A percentile compares a stretch with the other conserved stretches of the same genome.
These are phyloP conservation scores for Penicillium maclennaniae DNA, from an alignment of 495 filamentous ascomycete genomes.

Conservation along the genomic window DNA sequence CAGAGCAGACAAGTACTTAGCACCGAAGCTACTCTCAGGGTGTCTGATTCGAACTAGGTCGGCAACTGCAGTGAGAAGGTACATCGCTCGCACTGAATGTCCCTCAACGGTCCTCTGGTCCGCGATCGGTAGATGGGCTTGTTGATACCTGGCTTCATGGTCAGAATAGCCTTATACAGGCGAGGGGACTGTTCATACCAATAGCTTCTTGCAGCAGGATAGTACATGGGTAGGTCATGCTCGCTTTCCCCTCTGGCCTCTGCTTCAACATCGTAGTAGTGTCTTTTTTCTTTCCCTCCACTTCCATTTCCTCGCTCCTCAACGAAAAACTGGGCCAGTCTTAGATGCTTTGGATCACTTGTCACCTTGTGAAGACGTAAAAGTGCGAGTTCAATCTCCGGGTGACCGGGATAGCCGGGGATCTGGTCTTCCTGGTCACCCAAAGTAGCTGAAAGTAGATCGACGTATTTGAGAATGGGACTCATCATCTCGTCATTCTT, in stretches of 20 bases:
- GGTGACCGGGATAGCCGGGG: conserved; percentile 58
- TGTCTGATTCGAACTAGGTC: conserved; percentile 29
- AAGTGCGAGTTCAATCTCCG: conserved; percentile 56
- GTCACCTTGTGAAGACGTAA: conserved; percentile 51
- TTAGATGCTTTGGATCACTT: conserved; percentile 40
- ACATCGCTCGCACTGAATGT: conserved; percentile 59
- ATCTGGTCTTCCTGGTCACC: conserved; percentile 47
- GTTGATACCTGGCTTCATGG: conserved; percentile 25
- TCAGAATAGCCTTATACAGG: not conserved
- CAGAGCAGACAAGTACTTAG: conserved; percentile 27
- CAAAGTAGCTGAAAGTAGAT: conserved; percentile 48
- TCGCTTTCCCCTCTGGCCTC: conserved; percentile 47
- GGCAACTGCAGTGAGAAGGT: conserved; percentile 43
- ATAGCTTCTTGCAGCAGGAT: conserved; percentile 30
- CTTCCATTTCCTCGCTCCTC: conserved; percentile 52
- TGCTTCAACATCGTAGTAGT: conserved; percentile 52
- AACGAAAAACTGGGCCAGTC: conserved; percentile 53
- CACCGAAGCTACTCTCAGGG: conserved; percentile 19
- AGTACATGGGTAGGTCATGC: conserved; percentile 41
- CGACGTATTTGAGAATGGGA: conserved; percentile 52
- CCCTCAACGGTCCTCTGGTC: conserved; percentile 55
- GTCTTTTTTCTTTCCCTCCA: conserved; percentile 39
- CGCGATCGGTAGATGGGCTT: conserved; percentile 52
- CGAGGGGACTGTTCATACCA: conserved; percentile 35
- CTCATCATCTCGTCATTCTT: conserved; percentile 47